A percentile compares a stretch with the other conserved stretches of the same genome.
phyloP scores from a whole-genome alignment of 2,329 filamentous ascomycete genomes.

The Pseudophaeomoniella oleicola region DNA sequence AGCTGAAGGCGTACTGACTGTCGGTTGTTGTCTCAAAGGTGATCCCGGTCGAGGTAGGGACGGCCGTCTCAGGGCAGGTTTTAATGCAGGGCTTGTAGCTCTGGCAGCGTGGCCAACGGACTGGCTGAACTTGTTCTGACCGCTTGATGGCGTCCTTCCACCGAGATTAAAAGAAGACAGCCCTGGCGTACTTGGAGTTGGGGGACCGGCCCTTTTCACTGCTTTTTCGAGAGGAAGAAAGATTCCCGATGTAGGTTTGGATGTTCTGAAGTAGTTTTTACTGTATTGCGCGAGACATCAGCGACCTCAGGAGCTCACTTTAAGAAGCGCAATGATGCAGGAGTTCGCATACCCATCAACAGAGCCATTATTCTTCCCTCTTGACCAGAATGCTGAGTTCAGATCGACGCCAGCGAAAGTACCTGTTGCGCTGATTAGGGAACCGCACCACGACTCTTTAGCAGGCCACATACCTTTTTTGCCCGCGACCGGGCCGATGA shows the following conservation, averaged over 20 bases:
- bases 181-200: conserved; percentile 55
- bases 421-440: conserved; percentile 20
- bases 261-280: conserved; percentile 65
- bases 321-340: background rate
- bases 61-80: conserved; percentile 48
- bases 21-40: conserved; percentile 54
- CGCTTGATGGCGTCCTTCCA: conserved; percentile 45
- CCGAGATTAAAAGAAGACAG: conserved; percentile 36
- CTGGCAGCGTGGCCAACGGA: conserved; percentile 54
- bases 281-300: conserved; percentile 14
- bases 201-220: conserved; percentile 44
- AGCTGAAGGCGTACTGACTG: conserved; percentile 39
- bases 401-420: conserved; percentile 88
- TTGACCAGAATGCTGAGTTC: conserved; percentile 59
- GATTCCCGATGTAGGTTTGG: conserved; percentile 69
- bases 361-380: conserved; percentile 91
- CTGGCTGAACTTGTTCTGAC: conserved; percentile 71
- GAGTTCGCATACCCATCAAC: conserved; percentile 63
- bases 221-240: conserved; percentile 82
- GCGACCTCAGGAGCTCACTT: conserved; percentile 1
- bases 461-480: conserved; percentile 47
- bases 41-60: conserved; percentile 84
- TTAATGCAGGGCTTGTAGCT: conserved; percentile 57
- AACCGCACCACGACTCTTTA: background rate
- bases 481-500: conserved; percentile 71